Base-by-base conservation (phyloP, 495 filamentous ascomycete species). In the Platismatia glauca region DNA sequence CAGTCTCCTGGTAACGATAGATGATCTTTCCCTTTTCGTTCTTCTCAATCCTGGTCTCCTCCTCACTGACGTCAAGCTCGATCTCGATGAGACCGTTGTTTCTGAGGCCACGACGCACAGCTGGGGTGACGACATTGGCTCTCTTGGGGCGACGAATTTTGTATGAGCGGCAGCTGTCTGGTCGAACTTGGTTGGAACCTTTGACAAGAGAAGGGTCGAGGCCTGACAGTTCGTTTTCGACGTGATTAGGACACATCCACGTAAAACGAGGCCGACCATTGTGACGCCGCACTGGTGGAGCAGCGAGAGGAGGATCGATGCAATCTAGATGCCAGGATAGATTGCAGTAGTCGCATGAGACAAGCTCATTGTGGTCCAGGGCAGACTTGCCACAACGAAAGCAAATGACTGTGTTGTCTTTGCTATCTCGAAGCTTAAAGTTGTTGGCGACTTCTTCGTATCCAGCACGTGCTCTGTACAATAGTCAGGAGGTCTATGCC, bases 291-390 rank as follows among this genome's bases (percentile, higher is more conserved):
- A 60, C 64, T 20, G 64, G 62, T 7, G 93, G 92, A 18, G 89
- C 88, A 34, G 91, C 85, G 70, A 92, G 71, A 34, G 95, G 95
- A 4, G 90, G 89, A 70, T 91, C 84, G 20, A 94, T 75, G 73
- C 94, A 98, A 74, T 97, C 93, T 20, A 97, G 76, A 75, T 98
- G 94, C 84, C 91, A 98, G 39, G 81, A 80, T 29, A 88, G 77
- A 4, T 81, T 80, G 71, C 94, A 98, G 66, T 84, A 86, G 68
- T 89, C 89, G 74, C 91, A 96, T 8, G 85, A 81, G 62, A 95
- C 84, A 50, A 93, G 90, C 63, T 84, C 77, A 20, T 82, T 75
- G 68, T 75, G 75, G 58, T 79, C 78, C 18, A 79, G 67, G 35
- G 82, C 78, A 27, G 83, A 79, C 64, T 78, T 79, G 53, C 84